phyloP scores from a whole-genome alignment of 768 basidiomycete genomes.

The Gautieria morchelliformis region DNA sequence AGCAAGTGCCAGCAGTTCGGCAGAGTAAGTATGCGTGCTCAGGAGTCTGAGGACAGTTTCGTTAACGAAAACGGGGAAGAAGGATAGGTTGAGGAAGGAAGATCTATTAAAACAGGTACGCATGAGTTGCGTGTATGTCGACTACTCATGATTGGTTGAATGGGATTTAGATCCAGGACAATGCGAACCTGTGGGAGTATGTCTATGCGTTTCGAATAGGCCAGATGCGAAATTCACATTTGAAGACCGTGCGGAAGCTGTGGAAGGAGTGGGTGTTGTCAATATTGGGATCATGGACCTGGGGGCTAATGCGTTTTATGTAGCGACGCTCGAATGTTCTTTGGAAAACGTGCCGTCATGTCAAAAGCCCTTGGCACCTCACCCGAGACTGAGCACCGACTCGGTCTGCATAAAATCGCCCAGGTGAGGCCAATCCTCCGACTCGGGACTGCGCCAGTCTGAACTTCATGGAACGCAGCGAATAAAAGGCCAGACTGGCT shows the following conservation, averaged over 20 bases:
- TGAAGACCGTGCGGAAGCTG: conserved; percentile 93
- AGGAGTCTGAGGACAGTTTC: conserved; percentile 47
- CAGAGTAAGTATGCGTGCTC: neutral
- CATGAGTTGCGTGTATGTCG: neutral
- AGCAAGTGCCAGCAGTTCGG: conserved; percentile 21
- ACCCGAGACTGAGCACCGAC: conserved; percentile 74
- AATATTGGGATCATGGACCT: neutral
- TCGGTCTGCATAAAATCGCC: conserved; percentile 72
- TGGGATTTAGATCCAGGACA: conserved; percentile 59
- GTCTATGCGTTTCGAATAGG: conserved; percentile 95
- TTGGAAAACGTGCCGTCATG: conserved; percentile 84
- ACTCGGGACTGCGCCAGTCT: neutral
- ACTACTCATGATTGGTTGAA: neutral
- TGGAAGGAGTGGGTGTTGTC: conserved; percentile 36
- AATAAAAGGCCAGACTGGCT: conserved; percentile 90
- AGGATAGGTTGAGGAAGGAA: conserved; percentile 86
- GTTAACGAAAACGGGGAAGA: conserved; percentile 88
- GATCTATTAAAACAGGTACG: conserved; percentile 71
- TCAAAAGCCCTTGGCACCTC: conserved; percentile 89
- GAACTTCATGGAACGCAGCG: conserved; percentile 37
- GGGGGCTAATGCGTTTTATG: neutral
- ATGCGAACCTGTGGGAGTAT: conserved; percentile 85
- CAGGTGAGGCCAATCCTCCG: conserved; percentile 36
- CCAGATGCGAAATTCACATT: conserved; percentile 87
- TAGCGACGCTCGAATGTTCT: conserved; percentile 85